Conservation (phyloP, 1,139 yeast species). For the Zygosaccharomyces pseudobailii region DNA sequence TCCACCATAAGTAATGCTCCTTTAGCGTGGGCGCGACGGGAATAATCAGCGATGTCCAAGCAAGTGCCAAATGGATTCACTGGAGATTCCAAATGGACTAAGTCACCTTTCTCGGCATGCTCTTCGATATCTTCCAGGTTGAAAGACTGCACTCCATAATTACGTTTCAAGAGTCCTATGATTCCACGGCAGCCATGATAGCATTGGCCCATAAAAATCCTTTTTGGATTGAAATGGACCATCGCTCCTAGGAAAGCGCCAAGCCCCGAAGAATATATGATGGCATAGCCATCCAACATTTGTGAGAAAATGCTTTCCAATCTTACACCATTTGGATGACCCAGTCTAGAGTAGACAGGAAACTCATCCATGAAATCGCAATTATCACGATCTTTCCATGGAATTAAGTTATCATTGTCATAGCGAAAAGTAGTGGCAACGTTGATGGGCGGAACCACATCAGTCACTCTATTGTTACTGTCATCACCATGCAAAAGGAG, state of each 20-base stretch:
- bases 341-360: conserved; percentile 61
- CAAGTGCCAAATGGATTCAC: conserved; percentile 78
- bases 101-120: conserved; percentile 60
- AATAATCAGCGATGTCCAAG: conserved; percentile 57
- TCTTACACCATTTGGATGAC: conserved; percentile 67
- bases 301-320: conserved; percentile 63
- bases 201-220: conserved; percentile 69
- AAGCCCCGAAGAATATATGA: conserved; percentile 72
- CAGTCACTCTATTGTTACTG: conserved; percentile 36
- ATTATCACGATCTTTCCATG: conserved; percentile 36
- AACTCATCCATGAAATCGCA: conserved; percentile 31
- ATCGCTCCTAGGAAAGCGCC: conserved; percentile 77
- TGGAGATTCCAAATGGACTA: conserved; percentile 82
- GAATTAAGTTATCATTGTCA: conserved; percentile 45
- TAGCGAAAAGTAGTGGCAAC: conserved; percentile 76
- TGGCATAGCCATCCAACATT: conserved; percentile 53
- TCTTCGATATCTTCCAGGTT: conserved; percentile 48
- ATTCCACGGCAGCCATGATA: conserved; percentile 83
- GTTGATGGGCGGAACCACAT: conserved; percentile 67
- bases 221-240: conserved; percentile 67
- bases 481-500: conserved; percentile 62
- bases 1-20: conserved; percentile 73
- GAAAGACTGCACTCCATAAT: conserved; percentile 52
- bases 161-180: conserved; percentile 56
- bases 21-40: conserved; percentile 60